Percentiles rank a stretch among this genome's conserved stretches.
phyloP scores from a whole-genome alignment of 768 basidiomycete species.

The Serendipita vermifera region DNA sequence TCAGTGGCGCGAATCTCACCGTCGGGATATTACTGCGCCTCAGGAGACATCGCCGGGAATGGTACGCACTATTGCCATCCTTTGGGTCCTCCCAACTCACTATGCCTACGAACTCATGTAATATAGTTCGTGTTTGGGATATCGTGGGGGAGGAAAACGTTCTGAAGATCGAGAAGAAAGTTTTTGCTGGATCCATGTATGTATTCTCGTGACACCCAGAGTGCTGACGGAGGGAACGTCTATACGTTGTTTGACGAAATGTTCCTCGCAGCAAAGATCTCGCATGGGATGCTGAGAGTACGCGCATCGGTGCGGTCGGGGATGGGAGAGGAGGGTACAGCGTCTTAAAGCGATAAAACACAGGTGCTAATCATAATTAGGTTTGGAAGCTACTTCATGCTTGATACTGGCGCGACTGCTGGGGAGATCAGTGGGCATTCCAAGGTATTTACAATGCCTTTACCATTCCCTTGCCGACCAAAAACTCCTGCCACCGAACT shows the following conservation, averaged over 20 bases:
- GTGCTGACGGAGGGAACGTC: neutral
- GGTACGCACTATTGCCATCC: conserved; percentile 34
- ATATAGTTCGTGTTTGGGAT: conserved; percentile 86
- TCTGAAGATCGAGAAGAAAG: conserved; percentile 70
- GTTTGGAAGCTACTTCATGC: conserved; percentile 72
- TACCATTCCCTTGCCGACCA: too few relatives aligned
- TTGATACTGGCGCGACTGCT: conserved; percentile 69
- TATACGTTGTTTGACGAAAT: neutral
- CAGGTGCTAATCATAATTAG: conserved; percentile 26
- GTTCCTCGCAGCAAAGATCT: conserved; percentile 62
- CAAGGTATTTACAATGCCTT: conserved; percentile 47
- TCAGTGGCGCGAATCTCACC: conserved; percentile 88
- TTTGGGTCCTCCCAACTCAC: neutral
- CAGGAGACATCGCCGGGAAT: conserved; percentile 68
- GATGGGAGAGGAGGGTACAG: conserved; percentile 76
- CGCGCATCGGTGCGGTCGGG: conserved; percentile 89
- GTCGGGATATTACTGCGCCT: conserved; percentile 90
- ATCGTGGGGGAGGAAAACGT: conserved; percentile 70
- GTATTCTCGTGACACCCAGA: conserved; percentile 17
- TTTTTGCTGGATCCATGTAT: conserved; percentile 60
- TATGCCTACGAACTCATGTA: neutral
- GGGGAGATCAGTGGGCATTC: conserved; percentile 85
- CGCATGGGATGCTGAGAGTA: conserved; percentile 93
- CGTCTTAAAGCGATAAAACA: neutral
- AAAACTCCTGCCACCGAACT: too few relatives aligned